Evolutionary conservation across 169 alveolate genomes (phyloP).

Genomic region (Plasmodium sp.): DNA sequence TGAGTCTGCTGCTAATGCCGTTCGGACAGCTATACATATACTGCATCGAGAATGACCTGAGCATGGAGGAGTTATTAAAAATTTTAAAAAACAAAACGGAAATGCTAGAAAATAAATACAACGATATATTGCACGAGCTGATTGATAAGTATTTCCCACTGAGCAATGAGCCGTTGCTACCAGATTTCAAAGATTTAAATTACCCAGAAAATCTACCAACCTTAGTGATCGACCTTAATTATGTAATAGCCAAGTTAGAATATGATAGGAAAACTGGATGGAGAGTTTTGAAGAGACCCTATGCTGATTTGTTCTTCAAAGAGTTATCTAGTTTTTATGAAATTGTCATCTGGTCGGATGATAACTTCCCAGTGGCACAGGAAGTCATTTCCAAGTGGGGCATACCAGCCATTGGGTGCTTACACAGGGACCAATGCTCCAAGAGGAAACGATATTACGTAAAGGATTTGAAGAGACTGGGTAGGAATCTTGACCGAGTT

Average conservation of each 20-base stretch:
- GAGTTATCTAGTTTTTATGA: slow-evolving; percentile 92
- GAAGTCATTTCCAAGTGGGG: slow-evolving; percentile 92
- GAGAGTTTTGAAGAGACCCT: slow-evolving; percentile 94
- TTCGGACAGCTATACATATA: slow-evolving; percentile 54
- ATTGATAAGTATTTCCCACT: slow-evolving; percentile 79
- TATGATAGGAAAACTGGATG: slow-evolving; percentile 91
- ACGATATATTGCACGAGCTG: slow-evolving; percentile 37
- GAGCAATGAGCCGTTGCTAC: slow-evolving; percentile 88
- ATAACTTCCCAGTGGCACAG: slow-evolving; percentile 90
- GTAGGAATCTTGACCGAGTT: slow-evolving; percentile 89
- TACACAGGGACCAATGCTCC: slow-evolving; percentile 89
- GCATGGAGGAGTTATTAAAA: slow-evolving; percentile 27
- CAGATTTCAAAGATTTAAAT: slow-evolving; percentile 89
- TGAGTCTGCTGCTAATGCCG: slow-evolving; percentile 55
- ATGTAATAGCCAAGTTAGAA: slow-evolving; percentile 88
- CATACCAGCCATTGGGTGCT: slow-evolving; percentile 91
- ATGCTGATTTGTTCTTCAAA: slow-evolving; percentile 91
- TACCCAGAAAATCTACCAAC: slow-evolving; percentile 93
- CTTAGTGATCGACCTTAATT: slow-evolving; percentile 90
- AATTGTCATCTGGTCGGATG: slow-evolving; percentile 95
- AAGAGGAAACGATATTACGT: slow-evolving; percentile 82
- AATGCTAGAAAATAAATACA: slow-evolving; percentile 57
- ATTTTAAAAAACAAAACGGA: slow-evolving; percentile 29
- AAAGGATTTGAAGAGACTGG: slow-evolving; percentile 88
- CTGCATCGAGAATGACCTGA: slow-evolving; percentile 45